These are phyloP conservation scores for Lichina pygmaea DNA, from an alignment of 495 filamentous ascomycete species.

Conservation along the genomic window DNA sequence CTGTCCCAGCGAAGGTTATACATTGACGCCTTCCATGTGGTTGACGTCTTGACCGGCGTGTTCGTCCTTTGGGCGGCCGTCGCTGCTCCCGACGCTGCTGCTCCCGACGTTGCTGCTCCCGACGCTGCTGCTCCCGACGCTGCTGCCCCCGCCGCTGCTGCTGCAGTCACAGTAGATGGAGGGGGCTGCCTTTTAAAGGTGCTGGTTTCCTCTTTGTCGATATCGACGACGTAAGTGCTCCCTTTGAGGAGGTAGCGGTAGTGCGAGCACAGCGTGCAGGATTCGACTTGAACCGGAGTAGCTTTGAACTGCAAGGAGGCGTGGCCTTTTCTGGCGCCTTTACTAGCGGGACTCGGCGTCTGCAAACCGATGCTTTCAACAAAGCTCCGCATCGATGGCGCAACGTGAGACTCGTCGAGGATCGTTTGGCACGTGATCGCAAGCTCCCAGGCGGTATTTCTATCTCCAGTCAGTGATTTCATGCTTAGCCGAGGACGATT, in stretches of 20 bases:
- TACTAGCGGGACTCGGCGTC: too few species aligned
- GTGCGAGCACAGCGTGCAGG: neutral
- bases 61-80: neutral
- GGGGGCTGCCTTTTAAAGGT: too few species aligned
- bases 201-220: neutral
- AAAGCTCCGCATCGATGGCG: conserved; percentile 7
- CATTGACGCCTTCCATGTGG: conserved; percentile 19
- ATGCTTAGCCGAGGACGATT: neutral
- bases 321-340: too few species aligned
- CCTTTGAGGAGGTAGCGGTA: conserved; percentile 16
- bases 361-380: neutral
- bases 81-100: too few species aligned
- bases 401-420: conserved; percentile 7
- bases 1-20: conserved; percentile 25
- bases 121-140: too few species aligned
- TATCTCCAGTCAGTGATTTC: conserved; percentile 1
- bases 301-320: neutral
- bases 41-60: neutral
- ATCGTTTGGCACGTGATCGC: conserved; percentile 11
- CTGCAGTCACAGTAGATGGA: too few species aligned
- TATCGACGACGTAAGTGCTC: conserved; percentile 24
- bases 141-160: too few species aligned
- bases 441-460: conserved; percentile 15
- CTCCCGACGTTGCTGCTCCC: too few species aligned
- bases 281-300: neutral